Percentiles rank a stretch among this genome's conserved stretches.
Evolutionary conservation across 441 rosid genomes (phyloP).

Genomic region (Melastoma candidum): DNA sequence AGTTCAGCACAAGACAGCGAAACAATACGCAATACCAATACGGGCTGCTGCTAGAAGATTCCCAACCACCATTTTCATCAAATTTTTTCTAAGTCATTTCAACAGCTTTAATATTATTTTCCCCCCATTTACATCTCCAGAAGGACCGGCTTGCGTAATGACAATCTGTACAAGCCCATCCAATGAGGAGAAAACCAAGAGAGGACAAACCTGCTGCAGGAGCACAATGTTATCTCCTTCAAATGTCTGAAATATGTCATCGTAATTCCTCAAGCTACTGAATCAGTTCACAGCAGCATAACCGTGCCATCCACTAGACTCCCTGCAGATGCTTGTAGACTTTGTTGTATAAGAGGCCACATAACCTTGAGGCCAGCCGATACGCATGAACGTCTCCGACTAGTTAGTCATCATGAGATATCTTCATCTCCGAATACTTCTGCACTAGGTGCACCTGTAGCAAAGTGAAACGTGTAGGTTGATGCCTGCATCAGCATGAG

Average conservation of each 20-base stretch:
- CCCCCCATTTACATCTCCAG: no score
- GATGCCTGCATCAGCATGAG: slow-evolving; percentile 99
- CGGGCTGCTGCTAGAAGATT: no score
- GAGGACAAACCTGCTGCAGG: slow-evolving; percentile 65
- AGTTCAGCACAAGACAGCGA: background rate
- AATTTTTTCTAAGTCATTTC: no score
- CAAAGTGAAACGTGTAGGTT: slow-evolving; percentile 87
- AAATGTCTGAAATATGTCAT: slow-evolving; percentile 96
- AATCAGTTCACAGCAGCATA: slow-evolving; percentile 97
- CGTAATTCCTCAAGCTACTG: slow-evolving; percentile 93
- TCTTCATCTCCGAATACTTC: slow-evolving; percentile 84
- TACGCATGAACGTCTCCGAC: slow-evolving; percentile 84
- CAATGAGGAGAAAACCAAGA: no score
- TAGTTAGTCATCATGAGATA: slow-evolving; percentile 66
- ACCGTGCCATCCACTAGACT: slow-evolving; percentile 98
- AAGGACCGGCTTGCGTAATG: no score
- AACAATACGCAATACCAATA: no score
- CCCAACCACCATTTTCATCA: no score
- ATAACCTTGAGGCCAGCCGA: slow-evolving; percentile 92
- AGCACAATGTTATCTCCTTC: slow-evolving; percentile 99
- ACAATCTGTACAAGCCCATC: no score
- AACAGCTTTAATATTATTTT: no score
- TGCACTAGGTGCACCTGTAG: slow-evolving; percentile 65
- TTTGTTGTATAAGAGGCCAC: slow-evolving; percentile 86
- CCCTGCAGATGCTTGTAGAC: slow-evolving; percentile 81